phyloP scores from a whole-genome alignment of 768 basidiomycete species.

The Mycena sanguinolenta region DNA sequence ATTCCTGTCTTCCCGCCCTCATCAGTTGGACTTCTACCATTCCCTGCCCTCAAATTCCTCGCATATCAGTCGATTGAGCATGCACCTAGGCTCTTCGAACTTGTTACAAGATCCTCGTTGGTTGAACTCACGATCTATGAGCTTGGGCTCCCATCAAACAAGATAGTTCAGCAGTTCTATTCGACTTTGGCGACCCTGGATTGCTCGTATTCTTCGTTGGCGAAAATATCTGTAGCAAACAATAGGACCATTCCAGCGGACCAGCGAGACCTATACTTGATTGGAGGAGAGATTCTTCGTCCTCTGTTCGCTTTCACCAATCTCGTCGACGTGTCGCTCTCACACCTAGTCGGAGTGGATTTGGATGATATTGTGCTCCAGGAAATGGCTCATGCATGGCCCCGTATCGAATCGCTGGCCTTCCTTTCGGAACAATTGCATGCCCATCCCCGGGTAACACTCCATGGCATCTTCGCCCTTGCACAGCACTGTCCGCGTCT shows the following conservation, averaged over 20 bases:
- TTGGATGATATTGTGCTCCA: background rate
- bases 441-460: background rate
- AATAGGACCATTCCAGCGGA: background rate
- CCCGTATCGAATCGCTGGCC: background rate
- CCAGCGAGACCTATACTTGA: background rate
- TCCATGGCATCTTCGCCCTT: conserved; percentile 5
- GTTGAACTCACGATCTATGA: background rate
- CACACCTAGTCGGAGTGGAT: background rate
- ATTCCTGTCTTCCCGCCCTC: background rate
- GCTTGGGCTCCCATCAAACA: background rate
- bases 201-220: conserved; percentile 1
- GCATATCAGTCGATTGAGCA: background rate
- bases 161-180: background rate
- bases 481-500: conserved; percentile 10
- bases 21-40: background rate
- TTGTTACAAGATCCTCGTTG: background rate
- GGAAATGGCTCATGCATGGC: conserved; percentile 9
- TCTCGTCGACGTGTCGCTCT: background rate
- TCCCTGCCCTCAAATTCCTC: conserved; percentile 2
- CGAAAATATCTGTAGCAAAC: background rate
- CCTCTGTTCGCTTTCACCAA: conserved; percentile 6
- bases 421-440: background rate
- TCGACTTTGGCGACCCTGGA: background rate
- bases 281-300: background rate
- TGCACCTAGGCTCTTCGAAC: background rate